Base-by-base conservation (phyloP, 2,329 filamentous ascomycete species). In the Penicillium sp. region DNA sequence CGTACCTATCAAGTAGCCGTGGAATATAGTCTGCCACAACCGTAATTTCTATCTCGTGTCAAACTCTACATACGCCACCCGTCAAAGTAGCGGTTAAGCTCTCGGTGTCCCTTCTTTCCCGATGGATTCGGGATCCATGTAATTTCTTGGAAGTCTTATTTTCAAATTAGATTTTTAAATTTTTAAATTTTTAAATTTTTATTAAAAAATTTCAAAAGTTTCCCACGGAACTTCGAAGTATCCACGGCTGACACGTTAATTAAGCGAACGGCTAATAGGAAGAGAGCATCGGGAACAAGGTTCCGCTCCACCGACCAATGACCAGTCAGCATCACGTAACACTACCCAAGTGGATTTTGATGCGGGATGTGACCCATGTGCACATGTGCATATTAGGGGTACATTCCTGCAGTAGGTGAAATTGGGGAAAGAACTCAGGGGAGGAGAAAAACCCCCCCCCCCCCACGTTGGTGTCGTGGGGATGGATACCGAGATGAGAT, bases 241-340 rank as follows among this genome's bases (percentile, higher is more conserved):
- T 14, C 48, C 48, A 50, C 48, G 48, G 48, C 48, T 26, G 33
- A 25, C 33, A 23, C 26, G 48, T 50, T 50, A 50, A 50, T 50
- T 50, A 39, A 50, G 48, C 33, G 48, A 50, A 39, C 48, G 35
- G 35, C 48, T 50, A 50, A 50, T 50, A 16, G 29, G 48, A 39
- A 23, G 48, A 26, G 33, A 47, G 45, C 19, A 37, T 25, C 47
- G 47, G 47, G 47, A 49, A 10, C 31, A 49, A 25, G 31, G 47
- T 49, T 49, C 47, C 47, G 48, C 33, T 50, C 48, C 48, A 42
- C 48, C 26, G 14, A 14, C 23, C 33, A 50, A 50, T 50, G 16
- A 11, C 48, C 48, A 50, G 48, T 50, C 11, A 50, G 21, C 48
- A 50, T 50, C 48, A 50, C 33, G 48, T 50, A 50, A 39, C 33